Evolutionary conservation across 1,284 basidiomycete species (phyloP).

Genomic region (Apiotrichum akiyoshidainum): DNA sequence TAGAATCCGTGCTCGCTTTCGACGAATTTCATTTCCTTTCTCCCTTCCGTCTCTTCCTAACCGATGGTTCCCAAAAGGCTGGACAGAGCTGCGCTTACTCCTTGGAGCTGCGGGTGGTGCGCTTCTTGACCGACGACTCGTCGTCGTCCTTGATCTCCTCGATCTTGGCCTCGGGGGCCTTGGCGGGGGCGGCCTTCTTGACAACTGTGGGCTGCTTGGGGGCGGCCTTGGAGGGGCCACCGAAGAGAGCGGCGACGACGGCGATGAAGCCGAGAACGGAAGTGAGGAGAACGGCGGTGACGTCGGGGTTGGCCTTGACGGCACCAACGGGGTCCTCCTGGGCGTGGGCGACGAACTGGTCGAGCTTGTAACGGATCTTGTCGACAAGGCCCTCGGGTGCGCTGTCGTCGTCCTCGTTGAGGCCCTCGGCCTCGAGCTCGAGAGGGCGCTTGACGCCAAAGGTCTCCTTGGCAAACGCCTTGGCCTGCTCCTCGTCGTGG

Average conservation of each 20-base stretch:
- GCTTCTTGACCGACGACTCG: slow-evolving; percentile 32
- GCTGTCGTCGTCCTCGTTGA: slow-evolving; percentile 56
- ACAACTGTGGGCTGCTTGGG: slow-evolving; percentile 27
- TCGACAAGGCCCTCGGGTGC: slow-evolving; percentile 37
- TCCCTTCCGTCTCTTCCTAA: neutral
- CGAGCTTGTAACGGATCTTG: slow-evolving; percentile 43
- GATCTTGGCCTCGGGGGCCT: slow-evolving; percentile 25
- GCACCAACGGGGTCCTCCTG: slow-evolving; percentile 55
- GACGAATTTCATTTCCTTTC: neutral
- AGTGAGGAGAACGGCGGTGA: slow-evolving; percentile 70
- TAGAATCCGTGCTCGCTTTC: neutral
- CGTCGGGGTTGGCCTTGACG: slow-evolving; percentile 78
- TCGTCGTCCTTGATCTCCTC: slow-evolving; percentile 25
- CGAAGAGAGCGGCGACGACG: slow-evolving; percentile 73
- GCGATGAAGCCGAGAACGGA: slow-evolving; percentile 73
- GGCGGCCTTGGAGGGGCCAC: slow-evolving; percentile 55
- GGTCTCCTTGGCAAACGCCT: slow-evolving; percentile 73
- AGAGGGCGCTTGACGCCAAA: slow-evolving; percentile 69
- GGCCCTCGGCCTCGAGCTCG: slow-evolving; percentile 52
- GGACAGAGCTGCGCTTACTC: slow-evolving; percentile 3
- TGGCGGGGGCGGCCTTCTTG: slow-evolving; percentile 41
- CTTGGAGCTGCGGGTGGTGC: slow-evolving; percentile 27
- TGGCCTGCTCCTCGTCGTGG: slow-evolving; percentile 77
- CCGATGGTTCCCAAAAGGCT: neutral
- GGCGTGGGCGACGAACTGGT: slow-evolving; percentile 47